phyloP scores from a whole-genome alignment of 352 stramenopile genomes.

The Paralagenidium karlingii region DNA sequence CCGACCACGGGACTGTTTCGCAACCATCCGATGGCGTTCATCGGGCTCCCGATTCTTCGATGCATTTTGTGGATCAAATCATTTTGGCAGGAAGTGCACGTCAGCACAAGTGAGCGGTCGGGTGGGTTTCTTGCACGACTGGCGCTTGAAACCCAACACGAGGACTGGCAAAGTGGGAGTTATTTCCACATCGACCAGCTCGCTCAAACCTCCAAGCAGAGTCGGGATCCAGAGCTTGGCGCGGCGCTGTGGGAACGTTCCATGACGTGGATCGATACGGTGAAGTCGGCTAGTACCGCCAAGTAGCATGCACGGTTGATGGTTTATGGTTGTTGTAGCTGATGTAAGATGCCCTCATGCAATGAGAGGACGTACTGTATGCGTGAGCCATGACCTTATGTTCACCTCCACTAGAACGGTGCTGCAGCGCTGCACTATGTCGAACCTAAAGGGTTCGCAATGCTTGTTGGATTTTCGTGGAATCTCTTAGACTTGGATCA shows the following conservation, averaged over 20 bases:
- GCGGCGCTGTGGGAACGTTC: conserved; percentile 19
- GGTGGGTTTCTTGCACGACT: conserved; percentile 17
- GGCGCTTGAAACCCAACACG: too few species aligned
- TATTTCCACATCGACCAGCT: conserved; percentile 25
- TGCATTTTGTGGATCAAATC: conserved; percentile 13
- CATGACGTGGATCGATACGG: conserved; percentile 7
- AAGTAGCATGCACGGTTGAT: too few species aligned
- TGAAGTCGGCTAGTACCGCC: too few species aligned
- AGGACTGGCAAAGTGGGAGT: conserved; percentile 17
- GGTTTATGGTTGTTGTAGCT: too few species aligned
- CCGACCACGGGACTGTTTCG: conserved; percentile 21
- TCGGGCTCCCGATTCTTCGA: conserved; percentile 14
- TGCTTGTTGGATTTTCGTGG: too few species aligned
- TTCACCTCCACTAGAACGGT: too few species aligned
- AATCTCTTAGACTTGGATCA: too few species aligned
- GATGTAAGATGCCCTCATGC: too few species aligned
- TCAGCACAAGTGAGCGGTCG: conserved; percentile 18
- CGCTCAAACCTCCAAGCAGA: conserved; percentile 14
- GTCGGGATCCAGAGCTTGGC: conserved; percentile 13
- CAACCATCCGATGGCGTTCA: conserved; percentile 14
- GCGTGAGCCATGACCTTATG: too few species aligned
- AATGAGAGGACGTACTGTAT: too few species aligned
- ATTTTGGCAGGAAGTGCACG: conserved; percentile 7
- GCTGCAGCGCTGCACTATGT: too few species aligned
- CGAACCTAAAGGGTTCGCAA: too few species aligned